A percentile compares a stretch with the other conserved stretches of the same genome.
Evolutionary conservation across 192 early-diverging fungal genomes (phyloP).

Genomic region (Entomortierella beljakovae): DNA sequence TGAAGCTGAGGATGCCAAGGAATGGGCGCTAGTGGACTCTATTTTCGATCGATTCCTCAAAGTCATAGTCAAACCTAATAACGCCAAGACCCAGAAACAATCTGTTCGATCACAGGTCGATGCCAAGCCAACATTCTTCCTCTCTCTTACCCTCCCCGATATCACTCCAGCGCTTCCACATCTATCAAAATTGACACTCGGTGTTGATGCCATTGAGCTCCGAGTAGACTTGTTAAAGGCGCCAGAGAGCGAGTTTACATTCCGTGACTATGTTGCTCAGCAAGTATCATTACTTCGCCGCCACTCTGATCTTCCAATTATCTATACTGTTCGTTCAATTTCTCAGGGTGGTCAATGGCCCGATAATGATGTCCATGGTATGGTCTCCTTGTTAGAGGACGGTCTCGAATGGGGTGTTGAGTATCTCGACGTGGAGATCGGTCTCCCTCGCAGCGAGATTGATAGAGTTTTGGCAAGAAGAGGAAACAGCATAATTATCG

Average conservation of each 20-base stretch:
- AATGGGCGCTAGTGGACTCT: constrained; percentile 81
- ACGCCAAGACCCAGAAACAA: background rate
- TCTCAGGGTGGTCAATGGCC: constrained; percentile 91
- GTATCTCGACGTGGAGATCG: constrained; percentile 91
- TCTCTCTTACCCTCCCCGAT: constrained; percentile 85
- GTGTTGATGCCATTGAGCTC: constrained; percentile 91
- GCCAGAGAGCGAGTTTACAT: constrained; percentile 43
- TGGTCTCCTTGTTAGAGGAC: constrained; percentile 72
- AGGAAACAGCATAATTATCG: constrained; percentile 77
- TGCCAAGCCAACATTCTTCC: constrained; percentile 77
- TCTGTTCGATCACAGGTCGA: constrained; percentile 34
- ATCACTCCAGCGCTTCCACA: constrained; percentile 62
- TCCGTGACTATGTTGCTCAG: constrained; percentile 74
- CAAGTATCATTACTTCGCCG: constrained; percentile 86
- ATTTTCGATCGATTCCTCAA: constrained; percentile 79
- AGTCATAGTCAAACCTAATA: constrained; percentile 66
- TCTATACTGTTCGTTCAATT: constrained; percentile 93
- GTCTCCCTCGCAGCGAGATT: constrained; percentile 52
- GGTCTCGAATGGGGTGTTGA: constrained; percentile 93
- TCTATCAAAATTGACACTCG: constrained; percentile 75
- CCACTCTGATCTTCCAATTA: constrained; percentile 80
- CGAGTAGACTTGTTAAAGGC: constrained; percentile 87
- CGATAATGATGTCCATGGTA: constrained; percentile 66
- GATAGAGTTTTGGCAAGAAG: constrained; percentile 66
- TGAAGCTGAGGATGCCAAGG: constrained; percentile 58